Percentiles rank a stretch among this genome's conserved stretches.
Evolutionary conservation across 345 rosid species (phyloP).

Genomic region (Ceriops zippeliana): DNA sequence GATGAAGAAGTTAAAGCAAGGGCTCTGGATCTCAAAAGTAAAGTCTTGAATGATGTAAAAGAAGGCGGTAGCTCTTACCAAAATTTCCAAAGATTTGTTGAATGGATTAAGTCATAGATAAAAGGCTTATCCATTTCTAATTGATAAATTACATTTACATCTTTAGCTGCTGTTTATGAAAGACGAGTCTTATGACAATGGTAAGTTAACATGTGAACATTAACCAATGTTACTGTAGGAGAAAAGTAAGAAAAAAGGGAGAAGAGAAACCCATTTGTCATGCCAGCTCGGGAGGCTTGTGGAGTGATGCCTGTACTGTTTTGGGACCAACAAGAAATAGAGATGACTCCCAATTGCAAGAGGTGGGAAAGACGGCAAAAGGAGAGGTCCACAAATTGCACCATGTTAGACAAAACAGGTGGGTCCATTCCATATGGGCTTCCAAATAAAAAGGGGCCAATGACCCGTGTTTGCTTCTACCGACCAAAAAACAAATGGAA

Average conservation of each 20-base stretch:
- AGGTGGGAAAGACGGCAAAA: background rate
- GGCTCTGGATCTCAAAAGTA: conserved; percentile 24
- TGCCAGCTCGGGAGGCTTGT: no score
- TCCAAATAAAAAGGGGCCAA: conserved; percentile 8
- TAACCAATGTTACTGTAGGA: no score
- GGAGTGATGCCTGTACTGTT: no score
- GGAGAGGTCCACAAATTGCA: background rate
- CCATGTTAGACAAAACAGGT: conserved; percentile 32
- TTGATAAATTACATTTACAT: no score
- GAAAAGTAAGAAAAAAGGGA: no score
- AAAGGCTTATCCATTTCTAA: background rate
- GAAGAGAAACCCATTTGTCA: no score
- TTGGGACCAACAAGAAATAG: no score
- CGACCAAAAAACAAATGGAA: conserved; percentile 38
- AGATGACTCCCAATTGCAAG: background rate
- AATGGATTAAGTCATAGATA: conserved; percentile 13
- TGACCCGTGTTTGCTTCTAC: conserved; percentile 18
- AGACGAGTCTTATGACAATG: no score
- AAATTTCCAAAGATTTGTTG: conserved; percentile 14
- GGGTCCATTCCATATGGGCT: conserved; percentile 22
- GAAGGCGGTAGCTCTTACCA: conserved; percentile 28
- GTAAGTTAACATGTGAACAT: no score
- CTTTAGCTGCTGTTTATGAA: no score
- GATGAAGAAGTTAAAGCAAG: conserved; percentile 16
- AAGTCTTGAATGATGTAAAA: conserved; percentile 9